These are phyloP conservation scores for Boletus sp. DNA, from an alignment of 768 basidiomycete species.

Conservation along the genomic window DNA sequence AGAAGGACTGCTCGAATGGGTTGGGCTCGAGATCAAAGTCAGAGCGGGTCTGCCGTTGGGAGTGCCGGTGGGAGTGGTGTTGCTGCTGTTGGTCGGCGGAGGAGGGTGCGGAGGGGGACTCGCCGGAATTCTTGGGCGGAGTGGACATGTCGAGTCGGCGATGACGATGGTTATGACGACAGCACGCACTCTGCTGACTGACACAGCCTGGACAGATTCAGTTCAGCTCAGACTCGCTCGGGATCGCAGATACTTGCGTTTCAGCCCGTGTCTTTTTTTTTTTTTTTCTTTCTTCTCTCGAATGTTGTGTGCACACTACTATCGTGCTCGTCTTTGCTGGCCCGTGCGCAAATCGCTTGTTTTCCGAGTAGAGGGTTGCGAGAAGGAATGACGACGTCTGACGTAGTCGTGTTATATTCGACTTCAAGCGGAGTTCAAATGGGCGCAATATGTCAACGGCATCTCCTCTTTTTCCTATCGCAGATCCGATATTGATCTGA, in stretches of 20 bases:
- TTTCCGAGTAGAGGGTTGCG: slow-evolving; percentile 31
- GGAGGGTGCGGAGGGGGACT: slow-evolving; percentile 26
- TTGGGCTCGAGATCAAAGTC: slow-evolving; percentile 83
- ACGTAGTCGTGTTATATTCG: slow-evolving; percentile 42
- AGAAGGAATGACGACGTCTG: slow-evolving; percentile 41
- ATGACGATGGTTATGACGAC: slow-evolving; percentile 33
- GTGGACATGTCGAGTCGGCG: slow-evolving; percentile 23
- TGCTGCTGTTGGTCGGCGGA: slow-evolving; percentile 13
- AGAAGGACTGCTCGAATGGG: slow-evolving; percentile 95
- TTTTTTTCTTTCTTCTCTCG: not conserved
- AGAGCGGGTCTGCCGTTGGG: slow-evolving; percentile 48
- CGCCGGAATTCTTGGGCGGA: slow-evolving; percentile 34
- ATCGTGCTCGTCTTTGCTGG: slow-evolving; percentile 21
- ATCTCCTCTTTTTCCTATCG: slow-evolving; percentile 25
- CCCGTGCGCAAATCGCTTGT: slow-evolving; percentile 30
- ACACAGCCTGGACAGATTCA: slow-evolving; percentile 22
- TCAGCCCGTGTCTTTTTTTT: slow-evolving; percentile 9
- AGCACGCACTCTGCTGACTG: slow-evolving; percentile 13
- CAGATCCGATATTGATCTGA: slow-evolving; percentile 35
- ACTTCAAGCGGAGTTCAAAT: slow-evolving; percentile 43
- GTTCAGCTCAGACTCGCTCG: slow-evolving; percentile 17
- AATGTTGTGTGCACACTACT: not conserved
- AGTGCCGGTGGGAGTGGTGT: slow-evolving; percentile 13
- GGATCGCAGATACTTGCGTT: slow-evolving; percentile 25
- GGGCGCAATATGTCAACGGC: not conserved